Evolutionary conservation across 2,329 filamentous ascomycete genomes (phyloP).

Genomic region (Talaromyces sp.): DNA sequence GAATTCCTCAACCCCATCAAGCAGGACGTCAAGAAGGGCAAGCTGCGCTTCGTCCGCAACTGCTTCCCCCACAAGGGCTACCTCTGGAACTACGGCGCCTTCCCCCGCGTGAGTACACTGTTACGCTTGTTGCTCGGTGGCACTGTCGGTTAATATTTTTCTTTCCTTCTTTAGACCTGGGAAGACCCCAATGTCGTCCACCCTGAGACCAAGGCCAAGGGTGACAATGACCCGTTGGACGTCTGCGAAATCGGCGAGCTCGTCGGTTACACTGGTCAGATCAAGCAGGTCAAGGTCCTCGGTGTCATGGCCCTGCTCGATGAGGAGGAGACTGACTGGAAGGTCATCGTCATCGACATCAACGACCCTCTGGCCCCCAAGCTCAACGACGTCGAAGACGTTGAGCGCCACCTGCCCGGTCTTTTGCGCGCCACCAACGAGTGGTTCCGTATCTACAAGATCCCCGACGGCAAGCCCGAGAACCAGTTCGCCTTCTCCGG

Average conservation of each 20-base stretch:
- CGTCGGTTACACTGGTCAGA: constrained; percentile 88
- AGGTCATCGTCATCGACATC: constrained; percentile 98
- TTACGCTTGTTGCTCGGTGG: neutral
- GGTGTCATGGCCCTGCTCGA: constrained; percentile 99
- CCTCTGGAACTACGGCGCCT: constrained; percentile 99
- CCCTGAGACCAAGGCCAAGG: constrained; percentile 99
- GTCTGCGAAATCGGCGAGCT: constrained; percentile 99
- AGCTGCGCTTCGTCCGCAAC: constrained; percentile 98
- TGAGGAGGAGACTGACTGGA: constrained; percentile 99
- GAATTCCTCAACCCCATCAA: constrained; percentile 98
- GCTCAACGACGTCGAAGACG: constrained; percentile 98
- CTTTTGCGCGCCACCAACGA: constrained; percentile 97
- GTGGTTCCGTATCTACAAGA: constrained; percentile 99
- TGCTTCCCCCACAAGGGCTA: constrained; percentile 99
- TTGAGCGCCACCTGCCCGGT: constrained; percentile 95
- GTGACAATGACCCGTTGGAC: constrained; percentile 98
- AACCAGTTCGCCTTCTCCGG: constrained; percentile 99
- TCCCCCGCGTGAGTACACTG: constrained; percentile 71
- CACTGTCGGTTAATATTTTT: neutral
- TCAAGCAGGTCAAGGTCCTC: constrained; percentile 99
- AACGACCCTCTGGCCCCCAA: constrained; percentile 95
- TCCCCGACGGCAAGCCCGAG: constrained; percentile 99
- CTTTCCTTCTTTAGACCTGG: constrained; percentile 68
- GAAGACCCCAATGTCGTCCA: constrained; percentile 95
- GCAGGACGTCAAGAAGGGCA: constrained; percentile 99